phyloP scores from a whole-genome alignment of 441 rosid genomes.

The Erysimum pusillum region DNA sequence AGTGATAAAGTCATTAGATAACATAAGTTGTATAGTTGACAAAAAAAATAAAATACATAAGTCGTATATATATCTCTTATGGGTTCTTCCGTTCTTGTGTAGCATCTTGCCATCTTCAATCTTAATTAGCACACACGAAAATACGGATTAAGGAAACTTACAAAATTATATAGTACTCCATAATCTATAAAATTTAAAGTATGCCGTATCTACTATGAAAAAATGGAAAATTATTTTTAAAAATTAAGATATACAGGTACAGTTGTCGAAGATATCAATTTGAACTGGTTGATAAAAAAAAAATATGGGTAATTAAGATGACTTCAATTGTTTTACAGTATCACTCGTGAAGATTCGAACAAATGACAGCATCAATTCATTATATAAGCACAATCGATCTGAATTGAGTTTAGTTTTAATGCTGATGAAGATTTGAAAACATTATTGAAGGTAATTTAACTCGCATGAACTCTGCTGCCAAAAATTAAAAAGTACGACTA shows the following conservation, averaged over 20 bases:
- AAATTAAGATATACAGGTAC: not conserved
- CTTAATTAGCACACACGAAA: not conserved
- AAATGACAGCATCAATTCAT: not conserved
- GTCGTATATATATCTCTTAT: too few species aligned
- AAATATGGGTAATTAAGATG: not conserved
- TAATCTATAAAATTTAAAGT: too few species aligned
- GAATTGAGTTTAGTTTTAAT: not conserved
- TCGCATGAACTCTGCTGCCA: not conserved
- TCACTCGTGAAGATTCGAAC: not conserved
- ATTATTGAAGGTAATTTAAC: not conserved
- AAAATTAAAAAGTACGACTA: not conserved
- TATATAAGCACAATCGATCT: not conserved
- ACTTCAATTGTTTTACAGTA: not conserved
- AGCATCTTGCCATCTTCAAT: too few species aligned
- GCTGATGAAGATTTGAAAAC: not conserved
- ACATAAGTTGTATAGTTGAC: too few species aligned
- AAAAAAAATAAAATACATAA: too few species aligned
- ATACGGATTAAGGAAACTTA: not conserved
- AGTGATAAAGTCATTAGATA: not conserved
- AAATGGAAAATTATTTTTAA: not conserved
- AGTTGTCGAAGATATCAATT: not conserved
- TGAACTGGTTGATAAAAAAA: not conserved
- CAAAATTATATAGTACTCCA: not conserved
- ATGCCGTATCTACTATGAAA: too few species aligned
- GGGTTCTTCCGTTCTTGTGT: too few species aligned